Conservation (phyloP, 805 yeast species). For the Cyberlindnera subsufficiens region DNA sequence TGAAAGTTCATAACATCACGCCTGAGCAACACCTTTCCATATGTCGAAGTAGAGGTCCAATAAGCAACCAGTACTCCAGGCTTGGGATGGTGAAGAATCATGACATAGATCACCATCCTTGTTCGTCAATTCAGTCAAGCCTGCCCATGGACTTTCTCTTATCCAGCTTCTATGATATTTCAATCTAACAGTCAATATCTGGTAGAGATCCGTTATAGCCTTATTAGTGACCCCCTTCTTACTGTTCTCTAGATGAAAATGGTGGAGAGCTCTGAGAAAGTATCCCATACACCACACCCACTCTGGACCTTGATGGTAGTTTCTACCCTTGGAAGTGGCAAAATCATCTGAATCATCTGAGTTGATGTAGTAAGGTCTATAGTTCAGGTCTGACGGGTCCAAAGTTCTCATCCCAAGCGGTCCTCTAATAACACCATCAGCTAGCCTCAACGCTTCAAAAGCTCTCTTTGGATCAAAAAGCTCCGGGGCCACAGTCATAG, state of each 20-base stretch:
- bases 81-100: slow-evolving; percentile 94
- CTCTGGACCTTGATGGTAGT: slow-evolving; percentile 98
- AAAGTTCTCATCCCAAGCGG: slow-evolving; percentile 89
- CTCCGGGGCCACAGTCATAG: slow-evolving; percentile 94
- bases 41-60: slow-evolving; percentile 73
- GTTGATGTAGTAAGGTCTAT: slow-evolving; percentile 84
- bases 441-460: slow-evolving; percentile 54
- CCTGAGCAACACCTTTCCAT: slow-evolving; percentile 25
- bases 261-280: slow-evolving; percentile 71
- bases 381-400: slow-evolving; percentile 89
- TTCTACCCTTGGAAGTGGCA: slow-evolving; percentile 91
- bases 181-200: slow-evolving; percentile 55
- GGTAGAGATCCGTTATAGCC: slow-evolving; percentile 38
- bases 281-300: slow-evolving; percentile 95
- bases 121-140: slow-evolving; percentile 87
- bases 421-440: slow-evolving; percentile 74
- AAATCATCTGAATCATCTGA: slow-evolving; percentile 78
- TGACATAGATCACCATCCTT: slow-evolving; percentile 75
- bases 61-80: slow-evolving; percentile 90
- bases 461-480: slow-evolving; percentile 64
- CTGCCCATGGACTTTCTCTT: slow-evolving; percentile 81
- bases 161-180: slow-evolving; percentile 67
- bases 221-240: slow-evolving; percentile 31
- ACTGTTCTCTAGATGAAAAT: slow-evolving; percentile 38
- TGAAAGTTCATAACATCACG: too few species aligned